A percentile compares a stretch with the other conserved stretches of the same genome.
Conservation (phyloP, 2,329 filamentous ascomycete species). For the Cucurbitaria berberidis region DNA sequence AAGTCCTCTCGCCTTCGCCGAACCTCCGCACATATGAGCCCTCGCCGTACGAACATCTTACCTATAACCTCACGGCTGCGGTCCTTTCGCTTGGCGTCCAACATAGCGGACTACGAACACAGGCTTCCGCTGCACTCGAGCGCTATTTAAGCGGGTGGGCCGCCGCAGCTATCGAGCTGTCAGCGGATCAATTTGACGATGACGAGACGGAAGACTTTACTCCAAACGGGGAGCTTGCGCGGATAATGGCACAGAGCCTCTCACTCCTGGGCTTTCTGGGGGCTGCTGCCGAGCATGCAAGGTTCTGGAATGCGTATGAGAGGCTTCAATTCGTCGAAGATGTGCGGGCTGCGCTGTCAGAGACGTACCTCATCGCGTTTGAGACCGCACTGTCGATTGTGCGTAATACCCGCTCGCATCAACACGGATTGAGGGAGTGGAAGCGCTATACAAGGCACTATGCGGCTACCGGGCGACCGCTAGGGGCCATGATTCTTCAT, state of each 20-base stretch:
- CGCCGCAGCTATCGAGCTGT: constrained; percentile 63
- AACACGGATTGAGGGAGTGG: constrained; percentile 79
- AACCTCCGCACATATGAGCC: constrained; percentile 83
- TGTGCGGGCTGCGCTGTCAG: constrained; percentile 76
- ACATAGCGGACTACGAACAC: constrained; percentile 71
- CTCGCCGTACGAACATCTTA: constrained; percentile 85
- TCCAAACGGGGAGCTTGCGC: constrained; percentile 62
- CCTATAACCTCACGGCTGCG: constrained; percentile 78
- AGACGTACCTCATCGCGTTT: constrained; percentile 82
- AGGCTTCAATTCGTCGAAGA: constrained; percentile 75
- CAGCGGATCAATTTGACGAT: constrained; percentile 61
- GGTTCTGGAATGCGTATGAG: constrained; percentile 81
- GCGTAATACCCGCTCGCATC: constrained; percentile 74
- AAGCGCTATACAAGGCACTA: constrained; percentile 86
- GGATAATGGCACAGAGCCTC: constrained; percentile 76
- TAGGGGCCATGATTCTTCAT: constrained; percentile 91
- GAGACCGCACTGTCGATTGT: constrained; percentile 92
- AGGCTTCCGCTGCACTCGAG: constrained; percentile 70
- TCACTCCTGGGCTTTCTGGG: constrained; percentile 91
- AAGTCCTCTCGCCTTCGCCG: constrained; percentile 78
- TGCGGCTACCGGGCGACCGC: constrained; percentile 74
- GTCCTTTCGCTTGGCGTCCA: constrained; percentile 80
- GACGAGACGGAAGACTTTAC: constrained; percentile 58
- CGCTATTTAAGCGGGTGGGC: constrained; percentile 75
- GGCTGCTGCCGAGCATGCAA: constrained; percentile 76